Percentiles rank a stretch among this genome's conserved stretches.
Evolutionary conservation across 768 basidiomycete species (phyloP).

Genomic region (Epithele typhae): DNA sequence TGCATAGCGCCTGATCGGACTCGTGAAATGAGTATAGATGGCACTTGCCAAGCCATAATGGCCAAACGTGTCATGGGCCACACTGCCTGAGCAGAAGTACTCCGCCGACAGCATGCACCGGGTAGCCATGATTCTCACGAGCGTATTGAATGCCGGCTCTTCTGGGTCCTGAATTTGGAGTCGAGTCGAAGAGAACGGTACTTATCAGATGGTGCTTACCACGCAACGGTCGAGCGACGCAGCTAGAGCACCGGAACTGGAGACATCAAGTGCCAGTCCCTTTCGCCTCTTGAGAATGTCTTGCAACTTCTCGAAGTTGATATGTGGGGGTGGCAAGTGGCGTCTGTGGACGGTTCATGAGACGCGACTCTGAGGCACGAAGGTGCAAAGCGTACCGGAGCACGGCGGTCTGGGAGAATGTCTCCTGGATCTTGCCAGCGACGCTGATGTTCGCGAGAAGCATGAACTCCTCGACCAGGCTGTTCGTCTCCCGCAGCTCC

Average conservation of each 20-base stretch:
- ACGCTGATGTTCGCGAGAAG: constrained; percentile 95
- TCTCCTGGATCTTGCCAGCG: constrained; percentile 85
- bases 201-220: constrained; percentile 40
- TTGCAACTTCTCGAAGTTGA: constrained; percentile 94
- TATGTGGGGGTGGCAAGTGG: constrained; percentile 85
- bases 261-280: constrained; percentile 81
- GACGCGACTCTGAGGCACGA: too few species aligned
- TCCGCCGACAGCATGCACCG: constrained; percentile 98
- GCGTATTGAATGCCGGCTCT: constrained; percentile 91
- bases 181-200: background rate
- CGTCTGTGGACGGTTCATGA: constrained; percentile 51
- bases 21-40: constrained; percentile 98
- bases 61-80: constrained; percentile 86
- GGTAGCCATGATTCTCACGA: constrained; percentile 98
- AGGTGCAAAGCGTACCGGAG: constrained; percentile 64
- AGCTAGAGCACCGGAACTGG: constrained; percentile 86
- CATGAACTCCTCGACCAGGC: constrained; percentile 99
- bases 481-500: constrained; percentile 88
- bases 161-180: constrained; percentile 55
- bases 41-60: constrained; percentile 97
- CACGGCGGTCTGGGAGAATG: constrained; percentile 94
- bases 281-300: constrained; percentile 87
- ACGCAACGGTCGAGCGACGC: constrained; percentile 83
- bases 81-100: constrained; percentile 96
- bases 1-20: constrained; percentile 94